Evolutionary conservation across 352 stramenopile species (phyloP).

Genomic region (Phytophthora pluvialis): DNA sequence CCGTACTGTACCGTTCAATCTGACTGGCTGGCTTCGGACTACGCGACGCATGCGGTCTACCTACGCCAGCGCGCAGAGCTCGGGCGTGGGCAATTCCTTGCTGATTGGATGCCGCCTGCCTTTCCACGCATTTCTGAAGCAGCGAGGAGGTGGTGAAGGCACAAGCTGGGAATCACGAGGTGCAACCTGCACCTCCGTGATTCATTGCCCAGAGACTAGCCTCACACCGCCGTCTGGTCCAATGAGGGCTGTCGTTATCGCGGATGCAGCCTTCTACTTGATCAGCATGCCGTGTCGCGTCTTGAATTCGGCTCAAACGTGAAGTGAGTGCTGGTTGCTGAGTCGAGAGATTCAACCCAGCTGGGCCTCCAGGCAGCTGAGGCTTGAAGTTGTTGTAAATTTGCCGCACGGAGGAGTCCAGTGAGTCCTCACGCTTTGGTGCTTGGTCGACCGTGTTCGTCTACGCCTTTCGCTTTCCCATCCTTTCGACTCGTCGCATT

Average conservation of each 20-base stretch:
- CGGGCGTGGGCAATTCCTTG: slow-evolving; percentile 1
- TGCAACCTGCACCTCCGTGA: slow-evolving; percentile 2
- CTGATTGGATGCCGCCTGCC: slow-evolving; percentile 32
- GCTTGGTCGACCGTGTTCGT: slow-evolving; percentile 17
- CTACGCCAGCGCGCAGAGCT: slow-evolving; percentile 21
- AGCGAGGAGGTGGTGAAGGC: neutral
- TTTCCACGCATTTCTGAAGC: slow-evolving; percentile 30
- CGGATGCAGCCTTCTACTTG: neutral
- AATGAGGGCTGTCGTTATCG: neutral
- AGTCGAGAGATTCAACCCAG: neutral
- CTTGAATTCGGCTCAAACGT: neutral
- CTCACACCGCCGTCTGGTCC: slow-evolving; percentile 4
- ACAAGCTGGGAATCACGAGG: slow-evolving; percentile 10
- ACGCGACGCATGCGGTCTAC: slow-evolving; percentile 7
- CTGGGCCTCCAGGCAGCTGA: neutral
- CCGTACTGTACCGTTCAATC: neutral
- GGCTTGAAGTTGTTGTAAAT: slow-evolving; percentile 1
- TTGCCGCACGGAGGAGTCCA: neutral
- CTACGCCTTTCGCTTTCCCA: slow-evolving; percentile 17
- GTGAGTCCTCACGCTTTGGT: slow-evolving; percentile 1
- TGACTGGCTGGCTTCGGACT: slow-evolving; percentile 17
- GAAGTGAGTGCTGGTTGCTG: slow-evolving; percentile 1
- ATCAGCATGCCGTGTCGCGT: slow-evolving; percentile 1
- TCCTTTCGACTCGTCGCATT: slow-evolving; percentile 32
- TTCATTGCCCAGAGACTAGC: slow-evolving; percentile 13